These are phyloP conservation scores for Isabelozyma pseudorhagii DNA, from an alignment of 805 yeast genomes.

Conservation along the genomic window DNA sequence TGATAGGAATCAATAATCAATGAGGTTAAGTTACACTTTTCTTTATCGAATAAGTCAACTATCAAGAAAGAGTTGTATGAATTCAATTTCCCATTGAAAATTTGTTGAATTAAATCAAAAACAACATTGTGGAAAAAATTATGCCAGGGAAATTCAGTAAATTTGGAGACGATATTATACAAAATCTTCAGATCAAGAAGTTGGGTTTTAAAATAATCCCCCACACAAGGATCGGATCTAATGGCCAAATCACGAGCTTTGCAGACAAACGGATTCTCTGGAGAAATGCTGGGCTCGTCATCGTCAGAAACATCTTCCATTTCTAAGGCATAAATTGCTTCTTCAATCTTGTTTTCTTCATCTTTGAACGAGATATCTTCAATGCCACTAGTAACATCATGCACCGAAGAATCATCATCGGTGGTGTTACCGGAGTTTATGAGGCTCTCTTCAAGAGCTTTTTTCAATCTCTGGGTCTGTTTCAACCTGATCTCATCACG, in stretches of 20 bases:
- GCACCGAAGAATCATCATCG: conserved; percentile 7
- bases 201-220: conserved; percentile 83
- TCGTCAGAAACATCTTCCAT: conserved; percentile 38
- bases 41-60: conserved; percentile 21
- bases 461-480: conserved; percentile 42
- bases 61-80: conserved; percentile 65
- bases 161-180: conserved; percentile 64
- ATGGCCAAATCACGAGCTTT: conserved; percentile 27
- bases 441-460: conserved; percentile 29
- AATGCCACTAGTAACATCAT: conserved; percentile 34
- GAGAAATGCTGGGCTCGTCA: conserved; percentile 42
- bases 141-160: conserved; percentile 91
- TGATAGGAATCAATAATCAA: conserved; percentile 23
- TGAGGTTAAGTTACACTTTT: conserved; percentile 21
- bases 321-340: conserved; percentile 21
- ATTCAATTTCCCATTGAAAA: conserved; percentile 87
- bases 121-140: conserved; percentile 96
- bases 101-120: conserved; percentile 93
- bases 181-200: conserved; percentile 72
- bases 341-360: conserved; percentile 14
- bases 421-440: conserved; percentile 23
- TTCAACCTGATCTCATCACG: conserved; percentile 62
- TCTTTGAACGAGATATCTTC: conserved; percentile 36
- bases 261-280: conserved; percentile 43
- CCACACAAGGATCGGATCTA: conserved; percentile 66